phyloP scores from a whole-genome alignment of 2,329 filamentous ascomycete genomes.

The Colletotrichum magnum region DNA sequence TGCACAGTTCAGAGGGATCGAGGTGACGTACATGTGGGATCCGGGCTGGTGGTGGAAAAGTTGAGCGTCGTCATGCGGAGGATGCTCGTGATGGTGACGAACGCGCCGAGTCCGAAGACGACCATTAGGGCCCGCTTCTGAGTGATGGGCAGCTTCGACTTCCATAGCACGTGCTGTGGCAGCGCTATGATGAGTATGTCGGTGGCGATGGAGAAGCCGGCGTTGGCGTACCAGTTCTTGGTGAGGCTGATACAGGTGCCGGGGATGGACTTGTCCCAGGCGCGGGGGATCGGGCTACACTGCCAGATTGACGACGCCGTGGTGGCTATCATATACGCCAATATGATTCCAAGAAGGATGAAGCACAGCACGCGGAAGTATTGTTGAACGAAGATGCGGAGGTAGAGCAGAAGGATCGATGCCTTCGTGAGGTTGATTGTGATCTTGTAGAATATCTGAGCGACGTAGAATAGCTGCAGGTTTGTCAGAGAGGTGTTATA shows the following conservation, averaged over 20 bases:
- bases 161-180: slow-evolving; percentile 58
- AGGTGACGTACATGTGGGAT: slow-evolving; percentile 51
- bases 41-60: slow-evolving; percentile 55
- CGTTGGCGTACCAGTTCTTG: slow-evolving; percentile 40
- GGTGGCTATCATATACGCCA: slow-evolving; percentile 62
- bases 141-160: slow-evolving; percentile 56
- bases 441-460: slow-evolving; percentile 68
- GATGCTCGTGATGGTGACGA: slow-evolving; percentile 59
- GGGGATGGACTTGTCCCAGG: slow-evolving; percentile 53
- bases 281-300: slow-evolving; percentile 62
- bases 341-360: slow-evolving; percentile 57
- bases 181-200: slow-evolving; percentile 42
- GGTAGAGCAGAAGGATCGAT: slow-evolving; percentile 67
- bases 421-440: slow-evolving; percentile 67
- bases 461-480: slow-evolving; percentile 62
- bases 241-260: slow-evolving; percentile 47
- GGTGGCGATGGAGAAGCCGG: slow-evolving; percentile 40
- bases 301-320: slow-evolving; percentile 63
- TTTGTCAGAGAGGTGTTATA: background rate
- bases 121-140: slow-evolving; percentile 58
- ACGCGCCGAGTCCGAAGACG: slow-evolving; percentile 58
- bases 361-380: slow-evolving; percentile 62
- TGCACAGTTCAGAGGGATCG: background rate
- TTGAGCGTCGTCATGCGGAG: slow-evolving; percentile 57
- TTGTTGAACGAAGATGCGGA: slow-evolving; percentile 64